Conservation (phyloP, 257 asterid genomes). For the Rauvolfia tetraphylla region DNA sequence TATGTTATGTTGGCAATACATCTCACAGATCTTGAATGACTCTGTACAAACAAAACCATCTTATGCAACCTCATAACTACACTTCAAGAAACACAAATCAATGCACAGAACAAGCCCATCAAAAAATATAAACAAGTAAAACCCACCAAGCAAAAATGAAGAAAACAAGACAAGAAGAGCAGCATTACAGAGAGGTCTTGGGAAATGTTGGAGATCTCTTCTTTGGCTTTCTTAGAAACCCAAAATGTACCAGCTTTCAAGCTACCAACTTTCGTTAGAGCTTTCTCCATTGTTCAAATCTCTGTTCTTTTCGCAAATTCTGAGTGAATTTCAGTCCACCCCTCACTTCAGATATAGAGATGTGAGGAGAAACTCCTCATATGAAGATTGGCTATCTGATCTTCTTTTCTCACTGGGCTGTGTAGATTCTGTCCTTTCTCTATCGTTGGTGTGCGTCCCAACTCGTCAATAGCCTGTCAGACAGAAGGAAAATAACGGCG, state of each 20-base stretch:
- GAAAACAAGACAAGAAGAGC: neutral
- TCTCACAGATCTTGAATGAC: neutral
- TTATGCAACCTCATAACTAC: neutral
- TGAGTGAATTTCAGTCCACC: neutral
- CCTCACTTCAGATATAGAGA: neutral
- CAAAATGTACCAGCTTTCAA: conserved; percentile 77
- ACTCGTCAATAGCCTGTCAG: conserved; percentile 35
- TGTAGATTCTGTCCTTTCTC: neutral
- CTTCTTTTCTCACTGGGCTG: neutral
- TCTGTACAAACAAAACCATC: neutral
- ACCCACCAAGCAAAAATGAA: neutral
- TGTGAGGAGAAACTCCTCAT: neutral
- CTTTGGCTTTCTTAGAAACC: conserved; percentile 92
- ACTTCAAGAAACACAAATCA: neutral
- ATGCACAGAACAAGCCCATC: neutral
- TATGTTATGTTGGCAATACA: neutral
- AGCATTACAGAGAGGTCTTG: conserved; percentile 70
- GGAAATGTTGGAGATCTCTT: conserved; percentile 86
- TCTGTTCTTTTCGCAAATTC: neutral
- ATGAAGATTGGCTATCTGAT: neutral
- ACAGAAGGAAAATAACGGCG: conserved; percentile 36
- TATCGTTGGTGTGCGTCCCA: conserved; percentile 27
- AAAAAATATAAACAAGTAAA: neutral
- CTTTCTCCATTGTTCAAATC: conserved; percentile 63
- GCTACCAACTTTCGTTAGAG: conserved; percentile 78